Base-by-base conservation (phyloP, 2,329 filamentous ascomycete species). In the Botrytis squamosa region DNA sequence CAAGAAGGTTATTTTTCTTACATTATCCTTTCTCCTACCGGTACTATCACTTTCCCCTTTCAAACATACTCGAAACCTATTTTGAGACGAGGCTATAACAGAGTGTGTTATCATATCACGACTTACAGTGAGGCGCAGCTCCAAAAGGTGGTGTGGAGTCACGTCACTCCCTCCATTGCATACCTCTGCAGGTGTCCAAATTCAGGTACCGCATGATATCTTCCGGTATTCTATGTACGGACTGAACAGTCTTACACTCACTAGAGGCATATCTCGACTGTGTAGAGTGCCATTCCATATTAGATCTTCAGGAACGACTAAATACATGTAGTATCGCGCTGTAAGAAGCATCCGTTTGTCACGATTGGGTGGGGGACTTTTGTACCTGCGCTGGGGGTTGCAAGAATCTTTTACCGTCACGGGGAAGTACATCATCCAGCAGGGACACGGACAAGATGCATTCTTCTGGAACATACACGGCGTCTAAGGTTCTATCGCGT, bases 51-150 rank as follows among this genome's bases (percentile, higher is more conserved):
- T 60, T 72, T 60, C 52, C 40, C 59, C 22, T 49, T 52, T 29
- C 42, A 68, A 68, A 52, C 64, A 60, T 25, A 52, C 64, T 42
- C 71, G 67, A 68, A 75, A 74, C 73, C 73, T 75, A 75, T 75
- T 75, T 75, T 74, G 74, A 75, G 74, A 75, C 66, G 71, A 66
- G 73, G 65, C 72, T 70, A 73, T 69, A 52, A 52, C 40, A 40
- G 36, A 25, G 25, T 44, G 46, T 55, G 25, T 40, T 52, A 52
- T 44, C 16, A 59, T 44, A 62, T 68, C 71, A 46, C 49, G 40
- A 68, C 42, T 67, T 67, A 38, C 29, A 44, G 46, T 62, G 63
- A 46, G 64, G 71, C 71, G 63, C 63, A 72, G 71, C 64, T 66
- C 60, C 52, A 29, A 36, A 38, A 44, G 33, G 33, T 49, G 46